Evolutionary conservation across 2,329 filamentous ascomycete genomes (phyloP).

Genomic region (Pseudogymnoascus sp.): DNA sequence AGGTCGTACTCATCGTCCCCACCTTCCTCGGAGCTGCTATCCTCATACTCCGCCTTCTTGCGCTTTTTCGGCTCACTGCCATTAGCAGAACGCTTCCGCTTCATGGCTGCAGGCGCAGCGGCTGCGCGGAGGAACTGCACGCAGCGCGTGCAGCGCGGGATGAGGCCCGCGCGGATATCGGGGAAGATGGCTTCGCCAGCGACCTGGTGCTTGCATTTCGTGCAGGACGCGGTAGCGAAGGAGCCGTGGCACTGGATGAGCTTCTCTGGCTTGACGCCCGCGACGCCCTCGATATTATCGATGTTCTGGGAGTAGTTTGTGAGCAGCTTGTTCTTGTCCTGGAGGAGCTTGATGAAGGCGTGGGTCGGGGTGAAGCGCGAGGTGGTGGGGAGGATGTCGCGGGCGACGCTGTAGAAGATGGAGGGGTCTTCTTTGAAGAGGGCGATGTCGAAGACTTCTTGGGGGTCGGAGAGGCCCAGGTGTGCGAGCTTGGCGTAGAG

Average conservation of each 20-base stretch:
- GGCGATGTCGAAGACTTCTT: slow-evolving; percentile 90
- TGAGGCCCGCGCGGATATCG: slow-evolving; percentile 65
- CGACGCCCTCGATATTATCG: slow-evolving; percentile 85
- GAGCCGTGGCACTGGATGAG: slow-evolving; percentile 95
- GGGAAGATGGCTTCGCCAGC: slow-evolving; percentile 70
- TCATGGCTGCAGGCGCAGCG: slow-evolving; percentile 43
- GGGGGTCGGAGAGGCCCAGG: slow-evolving; percentile 69
- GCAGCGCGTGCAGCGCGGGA: slow-evolving; percentile 73
- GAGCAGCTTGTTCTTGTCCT: slow-evolving; percentile 79
- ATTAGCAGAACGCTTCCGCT: slow-evolving; percentile 47
- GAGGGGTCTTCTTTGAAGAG: slow-evolving; percentile 79
- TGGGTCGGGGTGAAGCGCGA: slow-evolving; percentile 85
- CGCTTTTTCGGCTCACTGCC: slow-evolving; percentile 35
- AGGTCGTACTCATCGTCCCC: slow-evolving; percentile 53
- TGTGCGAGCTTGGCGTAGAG: slow-evolving; percentile 80
- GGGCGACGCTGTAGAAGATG: slow-evolving; percentile 86
- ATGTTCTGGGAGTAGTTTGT: slow-evolving; percentile 99
- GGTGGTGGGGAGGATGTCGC: slow-evolving; percentile 76
- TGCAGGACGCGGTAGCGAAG: slow-evolving; percentile 84
- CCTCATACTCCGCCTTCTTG: slow-evolving; percentile 17
- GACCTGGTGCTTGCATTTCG: slow-evolving; percentile 67
- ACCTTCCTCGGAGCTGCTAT: slow-evolving; percentile 28
- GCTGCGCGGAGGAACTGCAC: slow-evolving; percentile 43
- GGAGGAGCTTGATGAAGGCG: slow-evolving; percentile 82
- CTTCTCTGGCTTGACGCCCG: slow-evolving; percentile 72